Conservation (phyloP, 1,139 yeast genomes). For the Lodderomyces metapsilosis region DNA sequence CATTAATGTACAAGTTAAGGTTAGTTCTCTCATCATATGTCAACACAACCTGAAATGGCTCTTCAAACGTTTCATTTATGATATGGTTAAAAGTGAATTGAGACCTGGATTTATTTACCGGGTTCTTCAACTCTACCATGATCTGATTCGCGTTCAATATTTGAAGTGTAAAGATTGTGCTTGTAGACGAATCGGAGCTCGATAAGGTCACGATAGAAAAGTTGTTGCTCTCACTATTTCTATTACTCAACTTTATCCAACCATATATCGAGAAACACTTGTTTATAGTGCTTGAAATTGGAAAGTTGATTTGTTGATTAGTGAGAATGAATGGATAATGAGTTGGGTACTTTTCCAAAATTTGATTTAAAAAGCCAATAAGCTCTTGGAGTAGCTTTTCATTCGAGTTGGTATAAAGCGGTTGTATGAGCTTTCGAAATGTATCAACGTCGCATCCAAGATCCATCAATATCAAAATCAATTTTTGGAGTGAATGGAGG, state of each 20-base stretch:
- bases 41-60: slow-evolving; percentile 33
- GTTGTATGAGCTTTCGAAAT: slow-evolving; percentile 20
- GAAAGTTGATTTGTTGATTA: slow-evolving; percentile 21
- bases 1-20: slow-evolving; percentile 39
- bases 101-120: slow-evolving; percentile 25
- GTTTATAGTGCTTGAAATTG: slow-evolving; percentile 21
- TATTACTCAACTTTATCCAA: slow-evolving; percentile 33
- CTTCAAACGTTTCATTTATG: slow-evolving; percentile 22
- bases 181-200: slow-evolving; percentile 13
- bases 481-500: slow-evolving; percentile 20
- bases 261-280: slow-evolving; percentile 30
- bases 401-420: slow-evolving; percentile 13
- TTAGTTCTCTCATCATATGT: slow-evolving; percentile 40
- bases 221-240: slow-evolving; percentile 17
- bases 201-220: slow-evolving; percentile 29
- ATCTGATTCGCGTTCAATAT: slow-evolving; percentile 33
- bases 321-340: slow-evolving; percentile 34
- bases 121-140: slow-evolving; percentile 29
- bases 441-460: slow-evolving; percentile 33
- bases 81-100: slow-evolving; percentile 38
- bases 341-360: slow-evolving; percentile 23
- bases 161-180: slow-evolving; percentile 22
- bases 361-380: slow-evolving; percentile 25
- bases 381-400: slow-evolving; percentile 18
- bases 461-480: slow-evolving; percentile 30